phyloP scores from a whole-genome alignment of 176 grass and related monocot genomes.

The Triticum monococcum region DNA sequence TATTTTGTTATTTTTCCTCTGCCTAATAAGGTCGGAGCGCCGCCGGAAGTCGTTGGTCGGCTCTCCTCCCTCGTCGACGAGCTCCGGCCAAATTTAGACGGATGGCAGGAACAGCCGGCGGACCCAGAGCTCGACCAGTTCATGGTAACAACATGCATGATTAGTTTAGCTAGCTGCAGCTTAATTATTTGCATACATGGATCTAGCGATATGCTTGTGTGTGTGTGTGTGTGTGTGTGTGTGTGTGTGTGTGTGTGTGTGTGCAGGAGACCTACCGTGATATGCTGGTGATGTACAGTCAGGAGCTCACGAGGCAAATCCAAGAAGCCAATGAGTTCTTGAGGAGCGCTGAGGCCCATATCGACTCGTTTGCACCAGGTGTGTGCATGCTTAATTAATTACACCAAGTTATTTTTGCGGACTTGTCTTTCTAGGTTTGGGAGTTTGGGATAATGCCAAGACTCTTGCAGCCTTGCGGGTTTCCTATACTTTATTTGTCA shows the following conservation, averaged over 20 bases:
- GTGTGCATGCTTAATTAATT: neutral
- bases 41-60: constrained; percentile 54
- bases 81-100: constrained; percentile 36
- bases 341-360: constrained; percentile 60
- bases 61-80: constrained; percentile 55
- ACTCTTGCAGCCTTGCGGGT: neutral
- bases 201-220: neutral
- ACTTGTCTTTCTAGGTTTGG: neutral
- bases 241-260: neutral
- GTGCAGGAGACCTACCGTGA: constrained; percentile 60
- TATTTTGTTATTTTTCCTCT: too few relatives aligned
- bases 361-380: constrained; percentile 53
- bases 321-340: constrained; percentile 70
- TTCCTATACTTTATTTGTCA: neutral
- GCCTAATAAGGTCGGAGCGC: constrained; percentile 60
- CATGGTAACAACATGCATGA: constrained; percentile 43
- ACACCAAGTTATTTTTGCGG: neutral
- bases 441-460: neutral
- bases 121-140: constrained; percentile 88
- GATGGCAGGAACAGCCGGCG: neutral
- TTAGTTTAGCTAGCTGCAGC: neutral
- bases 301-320: constrained; percentile 61
- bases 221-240: neutral
- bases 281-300: constrained; percentile 60
- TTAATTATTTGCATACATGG: neutral